These are phyloP conservation scores for Lactarius hengduanensis DNA, from an alignment of 768 basidiomycete genomes.

Conservation along the genomic window DNA sequence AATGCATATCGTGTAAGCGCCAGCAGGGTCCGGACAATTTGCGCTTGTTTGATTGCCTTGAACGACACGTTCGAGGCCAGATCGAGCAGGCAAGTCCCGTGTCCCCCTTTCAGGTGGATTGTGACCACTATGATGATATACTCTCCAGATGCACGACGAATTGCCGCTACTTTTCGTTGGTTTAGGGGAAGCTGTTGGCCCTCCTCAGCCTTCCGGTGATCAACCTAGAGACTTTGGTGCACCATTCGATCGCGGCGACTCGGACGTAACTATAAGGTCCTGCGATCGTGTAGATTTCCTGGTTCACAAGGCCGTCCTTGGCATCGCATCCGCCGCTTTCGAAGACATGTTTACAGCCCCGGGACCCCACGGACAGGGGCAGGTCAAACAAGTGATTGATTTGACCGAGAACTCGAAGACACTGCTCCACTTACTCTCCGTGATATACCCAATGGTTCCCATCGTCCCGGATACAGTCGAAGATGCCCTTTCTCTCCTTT, in stretches of 20 bases:
- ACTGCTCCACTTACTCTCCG: not conserved
- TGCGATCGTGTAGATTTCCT: conserved; percentile 52
- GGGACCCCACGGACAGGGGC: not conserved
- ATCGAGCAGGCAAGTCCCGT: not conserved
- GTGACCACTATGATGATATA: not conserved
- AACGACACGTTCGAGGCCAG: not conserved
- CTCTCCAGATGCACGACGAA: not conserved
- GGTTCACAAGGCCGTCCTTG: conserved; percentile 54
- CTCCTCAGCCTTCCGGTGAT: not conserved
- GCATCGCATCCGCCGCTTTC: conserved; percentile 59
- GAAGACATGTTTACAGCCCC: conserved; percentile 46
- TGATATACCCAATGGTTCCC: conserved; percentile 9
- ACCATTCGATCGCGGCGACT: conserved; percentile 19
- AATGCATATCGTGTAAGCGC: not conserved
- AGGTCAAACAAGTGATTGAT: not conserved
- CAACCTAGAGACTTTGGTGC: conserved; percentile 2
- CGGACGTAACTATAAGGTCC: conserved; percentile 53
- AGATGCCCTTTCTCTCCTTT: conserved; percentile 10
- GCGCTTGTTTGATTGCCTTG: conserved; percentile 6
- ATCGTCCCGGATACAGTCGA: conserved; percentile 6
- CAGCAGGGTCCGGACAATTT: not conserved
- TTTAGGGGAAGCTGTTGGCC: not conserved
- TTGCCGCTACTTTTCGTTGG: not conserved
- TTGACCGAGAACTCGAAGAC: conserved; percentile 12
- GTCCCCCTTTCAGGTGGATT: not conserved